phyloP scores from a whole-genome alignment of 768 basidiomycete species.

The Podaxis mareebaensis region DNA sequence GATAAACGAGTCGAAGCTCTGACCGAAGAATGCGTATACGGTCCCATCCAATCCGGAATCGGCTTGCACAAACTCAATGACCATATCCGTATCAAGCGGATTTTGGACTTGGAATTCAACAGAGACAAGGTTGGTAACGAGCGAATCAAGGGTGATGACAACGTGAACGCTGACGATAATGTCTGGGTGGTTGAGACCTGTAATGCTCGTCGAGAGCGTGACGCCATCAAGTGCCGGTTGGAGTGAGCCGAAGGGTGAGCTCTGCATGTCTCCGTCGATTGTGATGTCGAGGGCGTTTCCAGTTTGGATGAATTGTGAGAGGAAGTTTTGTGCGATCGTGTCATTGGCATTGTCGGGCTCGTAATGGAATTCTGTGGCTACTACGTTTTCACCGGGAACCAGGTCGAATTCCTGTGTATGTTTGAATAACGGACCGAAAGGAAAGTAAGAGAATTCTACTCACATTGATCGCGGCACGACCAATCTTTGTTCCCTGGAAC shows the following conservation, averaged over 20 bases:
- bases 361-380: slow-evolving; percentile 67
- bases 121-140: slow-evolving; percentile 50
- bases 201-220: slow-evolving; percentile 47
- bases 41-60: slow-evolving; percentile 52
- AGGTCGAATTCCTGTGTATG: slow-evolving; percentile 51
- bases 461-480: slow-evolving; percentile 60
- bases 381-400: slow-evolving; percentile 54
- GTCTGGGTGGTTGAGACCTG: slow-evolving; percentile 51
- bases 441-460: slow-evolving; percentile 21
- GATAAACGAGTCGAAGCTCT: slow-evolving; percentile 53
- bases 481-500: slow-evolving; percentile 56
- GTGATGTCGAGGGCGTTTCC: slow-evolving; percentile 46
- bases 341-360: slow-evolving; percentile 64
- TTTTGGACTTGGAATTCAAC: slow-evolving; percentile 60
- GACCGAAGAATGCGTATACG: slow-evolving; percentile 59
- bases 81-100: slow-evolving; percentile 57
- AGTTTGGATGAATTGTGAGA: slow-evolving; percentile 60
- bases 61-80: slow-evolving; percentile 57
- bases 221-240: slow-evolving; percentile 55
- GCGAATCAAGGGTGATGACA: slow-evolving; percentile 48
- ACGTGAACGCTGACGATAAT: slow-evolving; percentile 61
- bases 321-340: slow-evolving; percentile 62
- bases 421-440: slow-evolving; percentile 3
- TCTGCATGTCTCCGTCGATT: slow-evolving; percentile 58
- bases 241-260: slow-evolving; percentile 65